These are phyloP conservation scores for Penicillium sclerotigenum DNA, from an alignment of 2,329 filamentous ascomycete species.

Conservation along the genomic window DNA sequence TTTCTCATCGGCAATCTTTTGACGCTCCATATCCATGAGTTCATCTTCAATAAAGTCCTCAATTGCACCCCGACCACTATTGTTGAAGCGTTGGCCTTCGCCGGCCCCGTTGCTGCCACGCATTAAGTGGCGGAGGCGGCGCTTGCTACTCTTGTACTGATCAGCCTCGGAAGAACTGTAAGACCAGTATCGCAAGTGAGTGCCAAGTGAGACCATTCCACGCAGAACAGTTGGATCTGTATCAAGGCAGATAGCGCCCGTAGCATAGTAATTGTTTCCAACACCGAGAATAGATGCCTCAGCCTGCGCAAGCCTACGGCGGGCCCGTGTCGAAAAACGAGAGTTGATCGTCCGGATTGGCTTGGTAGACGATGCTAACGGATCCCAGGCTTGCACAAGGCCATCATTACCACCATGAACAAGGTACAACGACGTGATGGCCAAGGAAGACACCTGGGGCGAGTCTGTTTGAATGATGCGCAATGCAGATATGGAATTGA, in stretches of 20 bases:
- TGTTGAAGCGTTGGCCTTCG: conserved; percentile 56
- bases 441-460: conserved; percentile 78
- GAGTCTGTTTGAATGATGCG: conserved; percentile 86
- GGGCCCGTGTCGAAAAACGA: conserved; percentile 74
- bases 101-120: conserved; percentile 57
- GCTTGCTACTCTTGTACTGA: conserved; percentile 72
- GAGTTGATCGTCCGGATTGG: conserved; percentile 86
- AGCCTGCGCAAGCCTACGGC: conserved; percentile 68
- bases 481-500: conserved; percentile 65
- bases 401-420: conserved; percentile 94
- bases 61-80: conserved; percentile 66
- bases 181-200: conserved; percentile 86
- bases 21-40: conserved; percentile 71
- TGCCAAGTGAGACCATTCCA: conserved; percentile 82
- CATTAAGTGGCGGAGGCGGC: conserved; percentile 69
- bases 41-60: conserved; percentile 85
- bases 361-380: conserved; percentile 72
- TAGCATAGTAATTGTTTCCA: conserved; percentile 74
- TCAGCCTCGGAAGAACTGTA: conserved; percentile 79
- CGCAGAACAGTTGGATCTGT: conserved; percentile 81
- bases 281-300: conserved; percentile 65
- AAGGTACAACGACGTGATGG: conserved; percentile 78
- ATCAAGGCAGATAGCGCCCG: conserved; percentile 80
- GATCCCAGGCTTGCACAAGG: conserved; percentile 94
- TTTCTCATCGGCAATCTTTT: conserved; percentile 64